A percentile compares a stretch with the other conserved stretches of the same genome.
Conservation (phyloP, 176 grass and related monocot species). For the Carex myosuroides region DNA sequence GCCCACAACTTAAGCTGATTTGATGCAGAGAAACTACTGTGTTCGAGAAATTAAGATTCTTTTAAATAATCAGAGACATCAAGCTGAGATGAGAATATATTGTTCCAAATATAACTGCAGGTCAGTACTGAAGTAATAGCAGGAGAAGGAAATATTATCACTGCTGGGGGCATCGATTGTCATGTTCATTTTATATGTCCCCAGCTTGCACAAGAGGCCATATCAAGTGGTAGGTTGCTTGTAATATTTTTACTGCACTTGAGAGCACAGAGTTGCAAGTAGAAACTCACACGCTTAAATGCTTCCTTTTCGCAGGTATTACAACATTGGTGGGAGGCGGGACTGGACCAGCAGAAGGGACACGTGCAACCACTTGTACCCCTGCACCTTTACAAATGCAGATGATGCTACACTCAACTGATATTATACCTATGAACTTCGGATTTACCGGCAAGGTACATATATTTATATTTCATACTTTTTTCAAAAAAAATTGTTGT, state of each 20-base stretch:
- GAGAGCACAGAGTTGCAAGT: neutral
- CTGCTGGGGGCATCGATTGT: conserved; percentile 90
- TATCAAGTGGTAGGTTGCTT: conserved; percentile 71
- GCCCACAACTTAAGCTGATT: neutral
- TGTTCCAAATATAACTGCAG: conserved; percentile 31
- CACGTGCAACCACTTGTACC: conserved; percentile 94
- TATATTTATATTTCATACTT: neutral
- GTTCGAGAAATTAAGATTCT: neutral
- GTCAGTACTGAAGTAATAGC: conserved; percentile 94
- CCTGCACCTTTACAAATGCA: conserved; percentile 84
- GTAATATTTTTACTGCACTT: neutral
- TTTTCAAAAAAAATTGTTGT: neutral
- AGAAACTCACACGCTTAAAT: conserved; percentile 3
- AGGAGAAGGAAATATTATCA: conserved; percentile 85
- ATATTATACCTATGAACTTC: conserved; percentile 79
- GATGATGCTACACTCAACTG: conserved; percentile 91
- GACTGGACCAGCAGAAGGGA: conserved; percentile 95
- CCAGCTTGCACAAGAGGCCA: conserved; percentile 69
- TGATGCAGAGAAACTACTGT: neutral
- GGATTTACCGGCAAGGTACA: conserved; percentile 89
- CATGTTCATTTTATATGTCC: conserved; percentile 99
- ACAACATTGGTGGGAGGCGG: conserved; percentile 93
- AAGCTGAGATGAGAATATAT: neutral
- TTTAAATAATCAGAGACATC: neutral
- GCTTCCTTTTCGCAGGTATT: conserved; percentile 46